Evolutionary conservation across 768 basidiomycete species (phyloP).

Genomic region (Lentinula aciculospora): DNA sequence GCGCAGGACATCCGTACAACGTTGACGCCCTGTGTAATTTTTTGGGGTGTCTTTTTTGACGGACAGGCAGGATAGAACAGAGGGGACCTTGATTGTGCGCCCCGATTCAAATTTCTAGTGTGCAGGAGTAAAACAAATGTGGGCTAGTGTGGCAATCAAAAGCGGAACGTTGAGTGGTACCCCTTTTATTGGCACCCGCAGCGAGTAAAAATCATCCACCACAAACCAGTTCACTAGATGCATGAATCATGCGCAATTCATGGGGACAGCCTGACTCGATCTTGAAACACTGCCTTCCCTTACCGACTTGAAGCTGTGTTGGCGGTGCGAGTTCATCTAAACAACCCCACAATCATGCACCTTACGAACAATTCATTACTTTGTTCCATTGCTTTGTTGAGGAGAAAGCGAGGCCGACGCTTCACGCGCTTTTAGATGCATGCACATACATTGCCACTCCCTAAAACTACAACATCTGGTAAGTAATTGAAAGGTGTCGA

Average conservation of each 20-base stretch:
- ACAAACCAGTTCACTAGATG: conserved; percentile 5
- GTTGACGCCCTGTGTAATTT: neutral
- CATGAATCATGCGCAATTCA: neutral
- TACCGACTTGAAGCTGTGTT: neutral
- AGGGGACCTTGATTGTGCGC: neutral
- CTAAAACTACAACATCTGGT: conserved; percentile 3
- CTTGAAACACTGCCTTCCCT: neutral
- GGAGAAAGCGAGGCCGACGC: neutral
- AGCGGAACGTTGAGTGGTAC: neutral
- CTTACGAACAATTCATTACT: neutral
- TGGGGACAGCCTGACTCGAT: conserved; percentile 1
- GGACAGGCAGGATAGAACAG: neutral
- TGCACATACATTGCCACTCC: neutral
- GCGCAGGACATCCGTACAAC: conserved; percentile 9
- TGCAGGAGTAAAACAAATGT: neutral
- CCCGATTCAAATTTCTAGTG: neutral
- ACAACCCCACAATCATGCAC: conserved; percentile 3
- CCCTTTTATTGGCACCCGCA: conserved; percentile 5
- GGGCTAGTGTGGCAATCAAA: neutral
- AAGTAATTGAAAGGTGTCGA: neutral
- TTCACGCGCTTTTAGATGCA: neutral
- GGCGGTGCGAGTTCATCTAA: neutral
- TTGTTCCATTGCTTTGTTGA: neutral
- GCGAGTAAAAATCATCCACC: neutral
- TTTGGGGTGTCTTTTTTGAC: neutral